Percentiles rank a stretch among this genome's conserved stretches.
These are phyloP conservation scores for Domatiomyces catenatus DNA, from an alignment of 2,329 filamentous ascomycete genomes.

Conservation along the genomic window DNA sequence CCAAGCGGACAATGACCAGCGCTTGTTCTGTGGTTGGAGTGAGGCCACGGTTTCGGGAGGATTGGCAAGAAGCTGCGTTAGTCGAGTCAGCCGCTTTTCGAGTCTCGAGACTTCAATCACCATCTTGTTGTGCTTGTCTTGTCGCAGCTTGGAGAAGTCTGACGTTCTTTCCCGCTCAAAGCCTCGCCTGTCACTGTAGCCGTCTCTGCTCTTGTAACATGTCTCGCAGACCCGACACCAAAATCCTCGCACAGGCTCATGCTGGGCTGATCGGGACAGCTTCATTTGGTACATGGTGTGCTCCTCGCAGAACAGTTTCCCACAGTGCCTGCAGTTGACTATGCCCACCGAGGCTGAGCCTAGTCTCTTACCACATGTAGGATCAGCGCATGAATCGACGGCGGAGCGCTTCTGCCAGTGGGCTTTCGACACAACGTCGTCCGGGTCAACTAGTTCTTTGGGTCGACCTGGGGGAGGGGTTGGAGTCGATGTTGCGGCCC, in stretches of 20 bases:
- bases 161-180: constrained; percentile 54
- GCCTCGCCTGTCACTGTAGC: constrained; percentile 81
- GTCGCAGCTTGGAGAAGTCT: constrained; percentile 55
- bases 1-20: constrained; percentile 39
- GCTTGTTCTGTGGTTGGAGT: constrained; percentile 33
- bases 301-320: constrained; percentile 84
- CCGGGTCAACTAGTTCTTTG: constrained; percentile 48
- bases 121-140: constrained; percentile 66
- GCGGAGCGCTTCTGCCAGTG: constrained; percentile 75
- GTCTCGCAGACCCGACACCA: constrained; percentile 97
- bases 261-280: constrained; percentile 70
- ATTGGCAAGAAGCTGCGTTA: constrained; percentile 69
- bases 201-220: constrained; percentile 93
- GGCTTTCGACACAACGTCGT: constrained; percentile 70
- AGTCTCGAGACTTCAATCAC: constrained; percentile 76
- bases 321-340: constrained; percentile 88
- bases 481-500: constrained; percentile 14
- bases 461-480: constrained; percentile 22
- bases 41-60: constrained; percentile 45
- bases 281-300: constrained; percentile 99
- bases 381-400: constrained; percentile 73
- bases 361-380: constrained; percentile 64
- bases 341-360: constrained; percentile 59
- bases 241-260: constrained; percentile 76
- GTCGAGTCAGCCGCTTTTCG: constrained; percentile 79